These are phyloP conservation scores for Logfia minima DNA, from an alignment of 129 eudicot species.

Conservation along the genomic window DNA sequence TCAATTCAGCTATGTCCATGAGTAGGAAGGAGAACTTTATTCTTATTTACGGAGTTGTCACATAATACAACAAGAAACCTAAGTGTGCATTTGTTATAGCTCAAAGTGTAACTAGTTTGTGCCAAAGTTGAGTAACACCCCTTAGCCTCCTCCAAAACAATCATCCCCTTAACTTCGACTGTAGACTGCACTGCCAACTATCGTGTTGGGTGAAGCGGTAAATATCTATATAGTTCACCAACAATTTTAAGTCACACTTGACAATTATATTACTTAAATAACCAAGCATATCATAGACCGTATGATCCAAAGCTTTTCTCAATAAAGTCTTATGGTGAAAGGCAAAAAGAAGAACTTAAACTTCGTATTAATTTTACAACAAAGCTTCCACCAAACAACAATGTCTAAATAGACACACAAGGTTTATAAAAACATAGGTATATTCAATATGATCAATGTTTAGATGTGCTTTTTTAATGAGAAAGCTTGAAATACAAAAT, in stretches of 20 bases:
- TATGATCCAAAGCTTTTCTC: not conserved
- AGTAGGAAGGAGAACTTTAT: not conserved
- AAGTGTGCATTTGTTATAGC: not conserved
- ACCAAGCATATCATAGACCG: not conserved
- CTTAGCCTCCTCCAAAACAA: too few relatives aligned
- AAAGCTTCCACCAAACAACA: constrained; percentile 13
- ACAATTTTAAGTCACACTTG: not conserved
- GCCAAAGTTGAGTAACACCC: too few relatives aligned
- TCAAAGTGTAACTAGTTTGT: not conserved
- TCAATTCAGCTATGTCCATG: not conserved
- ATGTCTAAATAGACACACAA: constrained; percentile 14
- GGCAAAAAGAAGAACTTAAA: constrained; percentile 4
- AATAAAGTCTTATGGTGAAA: not conserved
- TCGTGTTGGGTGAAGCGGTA: not conserved
- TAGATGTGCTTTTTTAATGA: constrained; percentile 24
- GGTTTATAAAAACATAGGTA: constrained; percentile 33
- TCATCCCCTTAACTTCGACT: not conserved
- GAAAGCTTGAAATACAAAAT: constrained; percentile 71
- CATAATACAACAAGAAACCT: too few relatives aligned
- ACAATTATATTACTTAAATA: not conserved
- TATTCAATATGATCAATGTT: constrained; percentile 27
- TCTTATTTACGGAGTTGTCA: not conserved
- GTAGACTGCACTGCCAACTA: not conserved
- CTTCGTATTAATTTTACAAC: constrained; percentile 19
- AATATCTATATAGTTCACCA: too few relatives aligned